A percentile compares a stretch with the other conserved stretches of the same genome.
phyloP scores from a whole-genome alignment of 768 basidiomycete genomes.

The Dioszegia crocea region DNA sequence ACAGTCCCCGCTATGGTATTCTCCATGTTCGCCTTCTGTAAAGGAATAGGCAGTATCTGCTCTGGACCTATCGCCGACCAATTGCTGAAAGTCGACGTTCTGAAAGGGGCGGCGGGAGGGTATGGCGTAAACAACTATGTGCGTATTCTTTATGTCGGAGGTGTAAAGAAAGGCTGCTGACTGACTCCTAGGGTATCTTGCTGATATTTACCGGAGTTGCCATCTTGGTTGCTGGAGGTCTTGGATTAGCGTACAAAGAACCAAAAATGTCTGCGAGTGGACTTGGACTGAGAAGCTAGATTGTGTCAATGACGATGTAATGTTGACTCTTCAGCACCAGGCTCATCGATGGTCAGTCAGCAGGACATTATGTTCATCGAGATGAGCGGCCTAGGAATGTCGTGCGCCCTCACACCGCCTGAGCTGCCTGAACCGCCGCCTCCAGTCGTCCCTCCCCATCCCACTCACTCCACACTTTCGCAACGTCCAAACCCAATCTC shows the following conservation, averaged over 20 bases:
- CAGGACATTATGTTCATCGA: too few species aligned
- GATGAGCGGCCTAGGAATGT: too few species aligned
- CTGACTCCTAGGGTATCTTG: conserved; percentile 20
- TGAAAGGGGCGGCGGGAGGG: conserved; percentile 30
- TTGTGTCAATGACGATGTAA: too few species aligned
- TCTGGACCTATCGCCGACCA: conserved; percentile 43
- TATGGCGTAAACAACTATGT: conserved; percentile 45
- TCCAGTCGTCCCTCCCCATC: conserved; percentile 17
- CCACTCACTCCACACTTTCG: conserved; percentile 31
- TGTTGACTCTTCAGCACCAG: too few species aligned
- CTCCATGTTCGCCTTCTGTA: conserved; percentile 33
- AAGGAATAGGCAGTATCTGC: conserved; percentile 42
- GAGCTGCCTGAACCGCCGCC: conserved; percentile 13
- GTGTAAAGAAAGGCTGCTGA: neutral
- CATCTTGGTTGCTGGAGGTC: conserved; percentile 22
- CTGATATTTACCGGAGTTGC: conserved; percentile 34
- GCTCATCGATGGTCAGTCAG: too few species aligned
- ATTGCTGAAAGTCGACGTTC: conserved; percentile 24
- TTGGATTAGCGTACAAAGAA: conserved; percentile 5
- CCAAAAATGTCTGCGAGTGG: neutral
- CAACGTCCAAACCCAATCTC: conserved; percentile 65
- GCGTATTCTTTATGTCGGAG: conserved; percentile 2
- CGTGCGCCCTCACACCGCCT: too few species aligned
- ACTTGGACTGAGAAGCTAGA: too few species aligned
- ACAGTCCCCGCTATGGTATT: conserved; percentile 24